Evolutionary conservation across 2,329 filamentous ascomycete species (phyloP).

Genomic region (Calonectria pseudoturangicola): DNA sequence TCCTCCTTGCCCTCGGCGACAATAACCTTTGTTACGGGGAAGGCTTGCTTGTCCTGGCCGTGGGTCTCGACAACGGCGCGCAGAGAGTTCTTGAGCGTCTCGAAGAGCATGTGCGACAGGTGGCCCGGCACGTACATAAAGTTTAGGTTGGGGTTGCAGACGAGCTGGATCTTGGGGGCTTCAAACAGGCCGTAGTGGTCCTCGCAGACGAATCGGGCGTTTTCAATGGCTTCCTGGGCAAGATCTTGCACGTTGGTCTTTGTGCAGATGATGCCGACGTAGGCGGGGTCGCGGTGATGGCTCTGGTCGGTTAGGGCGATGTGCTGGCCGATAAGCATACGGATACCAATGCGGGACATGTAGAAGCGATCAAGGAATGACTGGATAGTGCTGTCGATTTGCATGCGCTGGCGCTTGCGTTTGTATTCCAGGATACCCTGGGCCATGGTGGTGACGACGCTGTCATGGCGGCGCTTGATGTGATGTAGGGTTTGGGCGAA

Average conservation of each 20-base stretch:
- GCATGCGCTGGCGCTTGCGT: slow-evolving; percentile 95
- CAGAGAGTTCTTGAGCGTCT: slow-evolving; percentile 98
- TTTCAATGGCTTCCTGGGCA: slow-evolving; percentile 97
- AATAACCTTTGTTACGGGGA: slow-evolving; percentile 97
- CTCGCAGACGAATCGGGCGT: slow-evolving; percentile 98
- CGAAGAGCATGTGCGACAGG: slow-evolving; percentile 99
- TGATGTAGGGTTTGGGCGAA: slow-evolving; percentile 92
- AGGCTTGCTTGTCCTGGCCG: slow-evolving; percentile 95
- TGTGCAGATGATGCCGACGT: slow-evolving; percentile 99
- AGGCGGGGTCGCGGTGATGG: slow-evolving; percentile 90
- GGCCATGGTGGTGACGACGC: slow-evolving; percentile 97
- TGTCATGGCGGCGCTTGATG: slow-evolving; percentile 97
- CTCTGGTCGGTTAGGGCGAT: slow-evolving; percentile 97
- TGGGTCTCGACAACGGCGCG: slow-evolving; percentile 97
- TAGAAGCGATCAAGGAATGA: slow-evolving; percentile 99
- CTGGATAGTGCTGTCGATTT: slow-evolving; percentile 98
- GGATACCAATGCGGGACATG: slow-evolving; percentile 99
- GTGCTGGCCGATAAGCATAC: slow-evolving; percentile 99
- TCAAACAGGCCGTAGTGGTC: slow-evolving; percentile 99
- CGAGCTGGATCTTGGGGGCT: slow-evolving; percentile 95
- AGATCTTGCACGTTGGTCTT: slow-evolving; percentile 97
- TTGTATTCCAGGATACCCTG: slow-evolving; percentile 99
- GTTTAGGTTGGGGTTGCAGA: slow-evolving; percentile 94
- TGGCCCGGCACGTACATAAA: slow-evolving; percentile 99
- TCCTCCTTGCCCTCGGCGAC: slow-evolving; percentile 98